phyloP scores from a whole-genome alignment of 129 eudicot species.

The Dittrichia graveolens region DNA sequence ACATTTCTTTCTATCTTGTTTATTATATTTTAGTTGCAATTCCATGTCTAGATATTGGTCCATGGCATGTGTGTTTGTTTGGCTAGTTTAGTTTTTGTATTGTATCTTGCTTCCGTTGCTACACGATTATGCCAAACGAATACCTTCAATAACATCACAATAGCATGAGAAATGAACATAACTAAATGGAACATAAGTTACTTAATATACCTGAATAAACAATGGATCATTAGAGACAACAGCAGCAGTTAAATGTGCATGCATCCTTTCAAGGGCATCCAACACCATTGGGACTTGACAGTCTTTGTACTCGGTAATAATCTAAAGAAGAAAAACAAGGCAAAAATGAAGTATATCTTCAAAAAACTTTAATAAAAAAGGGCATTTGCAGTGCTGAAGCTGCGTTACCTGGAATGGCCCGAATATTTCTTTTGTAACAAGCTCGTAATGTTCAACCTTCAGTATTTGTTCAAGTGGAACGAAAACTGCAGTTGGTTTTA shows the following conservation, averaged over 20 bases:
- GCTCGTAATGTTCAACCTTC: conserved; percentile 64
- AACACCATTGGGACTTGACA: conserved; percentile 72
- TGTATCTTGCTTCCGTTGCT: no score
- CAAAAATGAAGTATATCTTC: not conserved
- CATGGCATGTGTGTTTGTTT: no score
- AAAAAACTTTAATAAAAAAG: not conserved
- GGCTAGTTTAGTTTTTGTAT: no score
- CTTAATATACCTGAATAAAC: conserved; percentile 66
- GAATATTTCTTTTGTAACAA: conserved; percentile 81
- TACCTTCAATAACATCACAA: no score
- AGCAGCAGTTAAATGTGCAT: conserved; percentile 94
- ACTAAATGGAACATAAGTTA: no score
- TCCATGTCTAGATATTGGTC: no score
- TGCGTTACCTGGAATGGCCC: conserved; percentile 86
- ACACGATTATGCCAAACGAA: no score
- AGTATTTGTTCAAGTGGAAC: conserved; percentile 84
- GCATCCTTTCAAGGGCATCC: conserved; percentile 81
- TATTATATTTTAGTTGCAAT: no score
- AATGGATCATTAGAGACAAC: conserved; percentile 83
- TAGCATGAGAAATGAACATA: not conserved
- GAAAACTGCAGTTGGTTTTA: conserved; percentile 85
- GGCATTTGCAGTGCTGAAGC: conserved; percentile 1
- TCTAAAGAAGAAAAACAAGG: conserved; percentile 28
- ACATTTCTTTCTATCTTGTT: no score
- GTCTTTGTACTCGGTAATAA: conserved; percentile 80